phyloP scores from a whole-genome alignment of 352 stramenopile species.

The Globisporangium splendens region DNA sequence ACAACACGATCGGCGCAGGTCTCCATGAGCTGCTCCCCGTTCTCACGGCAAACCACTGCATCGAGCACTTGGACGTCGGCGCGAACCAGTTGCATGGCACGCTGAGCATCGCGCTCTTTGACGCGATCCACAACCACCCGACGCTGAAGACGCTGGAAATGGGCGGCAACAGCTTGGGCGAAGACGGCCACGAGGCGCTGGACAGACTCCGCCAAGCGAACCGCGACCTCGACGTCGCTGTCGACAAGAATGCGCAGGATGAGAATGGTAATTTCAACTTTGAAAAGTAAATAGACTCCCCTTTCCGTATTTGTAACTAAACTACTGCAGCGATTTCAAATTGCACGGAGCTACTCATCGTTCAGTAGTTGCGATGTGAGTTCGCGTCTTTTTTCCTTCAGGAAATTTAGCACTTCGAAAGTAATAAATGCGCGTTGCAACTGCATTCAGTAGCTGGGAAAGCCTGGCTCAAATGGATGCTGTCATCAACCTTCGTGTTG shows the following conservation, averaged over 20 bases:
- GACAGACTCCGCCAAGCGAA: slow-evolving; percentile 58
- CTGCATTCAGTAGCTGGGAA: neutral
- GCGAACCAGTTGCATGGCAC: slow-evolving; percentile 67
- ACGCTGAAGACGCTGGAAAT: slow-evolving; percentile 81
- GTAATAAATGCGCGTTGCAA: slow-evolving; percentile 1
- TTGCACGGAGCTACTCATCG: no score
- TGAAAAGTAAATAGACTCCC: slow-evolving; percentile 13
- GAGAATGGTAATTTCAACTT: slow-evolving; percentile 54
- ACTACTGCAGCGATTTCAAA: no score
- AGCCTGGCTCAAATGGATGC: no score
- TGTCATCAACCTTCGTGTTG: slow-evolving; percentile 19
- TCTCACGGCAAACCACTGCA: slow-evolving; percentile 43
- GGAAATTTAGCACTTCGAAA: neutral
- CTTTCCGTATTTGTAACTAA: no score
- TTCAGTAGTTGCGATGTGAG: no score
- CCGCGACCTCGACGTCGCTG: slow-evolving; percentile 59
- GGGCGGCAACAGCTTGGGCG: slow-evolving; percentile 76
- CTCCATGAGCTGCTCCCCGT: slow-evolving; percentile 45
- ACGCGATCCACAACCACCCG: slow-evolving; percentile 54
- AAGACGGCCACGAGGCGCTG: slow-evolving; percentile 59
- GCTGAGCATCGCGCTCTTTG: slow-evolving; percentile 58
- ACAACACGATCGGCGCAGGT: slow-evolving; percentile 63
- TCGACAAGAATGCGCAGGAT: slow-evolving; percentile 77
- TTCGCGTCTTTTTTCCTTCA: neutral
- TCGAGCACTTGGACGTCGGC: slow-evolving; percentile 65